phyloP scores from a whole-genome alignment of 2,329 filamentous ascomycete genomes.

The Calycina herbarum region DNA sequence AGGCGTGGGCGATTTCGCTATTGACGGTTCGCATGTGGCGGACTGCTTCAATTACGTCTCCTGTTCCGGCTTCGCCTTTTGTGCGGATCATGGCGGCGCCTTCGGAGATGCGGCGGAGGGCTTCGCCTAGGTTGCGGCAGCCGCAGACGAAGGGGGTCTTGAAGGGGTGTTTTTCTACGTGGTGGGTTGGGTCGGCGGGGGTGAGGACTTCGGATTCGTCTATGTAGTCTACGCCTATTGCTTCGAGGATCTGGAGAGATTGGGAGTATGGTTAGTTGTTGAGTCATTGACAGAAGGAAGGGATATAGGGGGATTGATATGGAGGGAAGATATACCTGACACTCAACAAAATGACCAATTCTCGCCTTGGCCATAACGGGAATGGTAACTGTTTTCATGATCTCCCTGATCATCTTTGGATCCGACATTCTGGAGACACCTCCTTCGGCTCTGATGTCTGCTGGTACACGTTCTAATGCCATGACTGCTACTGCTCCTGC shows the following conservation, averaged over 20 bases:
- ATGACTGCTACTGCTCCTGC: slow-evolving; percentile 96
- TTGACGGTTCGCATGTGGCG: slow-evolving; percentile 93
- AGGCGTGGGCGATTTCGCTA: slow-evolving; percentile 73
- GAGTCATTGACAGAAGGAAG: too few relatives aligned
- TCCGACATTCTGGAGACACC: slow-evolving; percentile 98
- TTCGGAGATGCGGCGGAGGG: slow-evolving; percentile 84
- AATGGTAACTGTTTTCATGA: slow-evolving; percentile 92
- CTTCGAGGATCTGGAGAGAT: slow-evolving; percentile 79
- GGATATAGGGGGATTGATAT: too few relatives aligned
- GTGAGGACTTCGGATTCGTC: slow-evolving; percentile 98
- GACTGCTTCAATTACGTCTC: slow-evolving; percentile 95
- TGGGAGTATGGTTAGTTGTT: slow-evolving; percentile 6
- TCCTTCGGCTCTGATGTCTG: slow-evolving; percentile 89
- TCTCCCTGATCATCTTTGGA: slow-evolving; percentile 90
- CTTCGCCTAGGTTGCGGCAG: slow-evolving; percentile 91
- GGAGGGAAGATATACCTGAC: too few relatives aligned
- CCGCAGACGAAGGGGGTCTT: slow-evolving; percentile 92
- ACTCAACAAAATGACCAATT: slow-evolving; percentile 97
- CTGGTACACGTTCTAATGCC: slow-evolving; percentile 95
- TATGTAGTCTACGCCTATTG: slow-evolving; percentile 94
- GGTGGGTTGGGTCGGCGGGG: slow-evolving; percentile 84
- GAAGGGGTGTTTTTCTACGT: slow-evolving; percentile 87
- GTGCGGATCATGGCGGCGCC: slow-evolving; percentile 98
- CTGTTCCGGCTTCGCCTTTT: slow-evolving; percentile 96
- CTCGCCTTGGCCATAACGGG: slow-evolving; percentile 99